Evolutionary conservation across 2,329 filamentous ascomycete genomes (phyloP), one percentile per base, ranked within the genome.

Genomic region (Aspergillus udagawae): DNA sequence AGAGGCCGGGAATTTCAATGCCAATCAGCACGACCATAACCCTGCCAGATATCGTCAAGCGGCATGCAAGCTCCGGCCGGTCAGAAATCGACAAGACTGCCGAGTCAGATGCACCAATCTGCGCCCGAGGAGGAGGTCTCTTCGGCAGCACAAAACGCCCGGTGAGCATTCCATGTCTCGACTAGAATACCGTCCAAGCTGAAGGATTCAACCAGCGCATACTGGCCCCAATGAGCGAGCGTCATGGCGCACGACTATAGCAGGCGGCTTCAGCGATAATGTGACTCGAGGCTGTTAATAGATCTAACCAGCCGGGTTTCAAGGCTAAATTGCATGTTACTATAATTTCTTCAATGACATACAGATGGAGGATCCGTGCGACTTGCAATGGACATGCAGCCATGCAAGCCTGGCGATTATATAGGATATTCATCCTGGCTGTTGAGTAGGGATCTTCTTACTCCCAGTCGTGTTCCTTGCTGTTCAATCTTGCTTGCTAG

Each of bases 281-380:
- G 56, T 61, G 32, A 65, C 53, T 62, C 63, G 56, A 57, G 49
- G 54, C 60, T 68, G 68, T 65, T 68, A 62, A 64, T 68, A 67
- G 65, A 60, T 62, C 58, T 59, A 49, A 58, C 56, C 53, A 51
- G 59, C 25, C 28, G 48, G 52, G 65, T 69, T 69, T 70, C 63
- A 57, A 62, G 54, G 62, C 14, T 25, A 53, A 53, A 44, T 55
- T 53, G 57, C 53, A 51, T 52, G 52, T 51, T 67, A 62, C 63
- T 67, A 61, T 63, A 65, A 63, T 65, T 61, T 62, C 65, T 64
- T 58, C 47, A 50, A 45, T 42, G 21, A 23, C 35, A 32, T 49
- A 23, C 49, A 29, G 20, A n/a, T 20, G 25, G 25, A 3, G 29
- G 41, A 47, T 47, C 44, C 44, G 44, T 47, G 44, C 23, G 27